Evolutionary conservation across 257 asterid genomes (phyloP).

Genomic region (Penstemon newberryi): DNA sequence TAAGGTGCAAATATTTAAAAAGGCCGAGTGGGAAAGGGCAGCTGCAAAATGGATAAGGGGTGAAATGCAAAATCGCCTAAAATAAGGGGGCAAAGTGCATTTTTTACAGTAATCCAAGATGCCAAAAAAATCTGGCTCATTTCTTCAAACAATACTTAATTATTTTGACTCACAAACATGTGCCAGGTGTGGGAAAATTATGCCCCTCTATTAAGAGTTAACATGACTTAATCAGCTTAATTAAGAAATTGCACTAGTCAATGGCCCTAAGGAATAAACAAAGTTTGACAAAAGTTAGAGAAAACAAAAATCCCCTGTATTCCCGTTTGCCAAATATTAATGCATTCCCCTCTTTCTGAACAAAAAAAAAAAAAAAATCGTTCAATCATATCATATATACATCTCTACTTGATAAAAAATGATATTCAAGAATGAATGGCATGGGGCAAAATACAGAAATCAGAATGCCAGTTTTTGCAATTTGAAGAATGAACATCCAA

Average conservation of each 20-base stretch:
- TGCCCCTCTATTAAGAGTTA: constrained; percentile 13
- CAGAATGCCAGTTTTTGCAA: constrained; percentile 32
- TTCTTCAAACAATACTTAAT: no score
- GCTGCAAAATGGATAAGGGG: no score
- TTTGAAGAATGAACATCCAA: constrained; percentile 35
- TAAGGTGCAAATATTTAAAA: no score
- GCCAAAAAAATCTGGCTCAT: no score
- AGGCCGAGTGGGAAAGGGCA: no score
- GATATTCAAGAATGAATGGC: not conserved
- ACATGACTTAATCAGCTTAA: not conserved
- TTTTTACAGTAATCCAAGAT: no score
- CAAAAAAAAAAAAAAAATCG: not conserved
- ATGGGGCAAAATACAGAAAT: constrained; percentile 15
- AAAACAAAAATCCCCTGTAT: not conserved
- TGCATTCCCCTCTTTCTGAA: no score
- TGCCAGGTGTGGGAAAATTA: not conserved
- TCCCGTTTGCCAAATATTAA: not conserved
- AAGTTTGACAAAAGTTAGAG: not conserved
- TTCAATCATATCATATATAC: not conserved
- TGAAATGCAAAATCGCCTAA: no score
- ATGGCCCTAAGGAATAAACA: not conserved
- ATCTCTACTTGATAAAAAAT: not conserved
- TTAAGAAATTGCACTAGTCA: constrained; percentile 17
- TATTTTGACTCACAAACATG: no score
- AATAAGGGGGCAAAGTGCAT: no score